Evolutionary conservation across 148 eudicot species (phyloP).

Genomic region (Rhododendron kiyosumense): DNA sequence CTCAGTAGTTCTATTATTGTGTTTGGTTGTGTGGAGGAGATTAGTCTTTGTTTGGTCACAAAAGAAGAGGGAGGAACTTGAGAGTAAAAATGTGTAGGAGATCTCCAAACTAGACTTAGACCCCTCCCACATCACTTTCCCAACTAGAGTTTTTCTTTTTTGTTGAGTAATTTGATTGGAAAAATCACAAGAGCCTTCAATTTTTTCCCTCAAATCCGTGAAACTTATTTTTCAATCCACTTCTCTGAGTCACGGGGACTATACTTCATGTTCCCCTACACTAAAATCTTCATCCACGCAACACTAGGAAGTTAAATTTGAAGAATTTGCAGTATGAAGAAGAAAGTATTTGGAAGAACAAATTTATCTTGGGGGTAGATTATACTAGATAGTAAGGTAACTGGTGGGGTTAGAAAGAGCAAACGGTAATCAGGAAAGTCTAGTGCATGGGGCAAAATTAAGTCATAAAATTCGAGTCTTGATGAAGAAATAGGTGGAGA

Average conservation of each 20-base stretch:
- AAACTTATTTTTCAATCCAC: background rate
- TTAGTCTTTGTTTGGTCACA: background rate
- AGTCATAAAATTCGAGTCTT: background rate
- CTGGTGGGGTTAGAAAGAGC: background rate
- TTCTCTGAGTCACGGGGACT: background rate
- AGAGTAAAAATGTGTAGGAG: background rate
- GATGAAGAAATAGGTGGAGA: conserved; percentile 6
- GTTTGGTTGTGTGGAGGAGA: background rate
- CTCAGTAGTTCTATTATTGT: background rate
- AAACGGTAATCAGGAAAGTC: background rate
- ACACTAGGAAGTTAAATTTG: background rate
- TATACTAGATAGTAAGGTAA: background rate
- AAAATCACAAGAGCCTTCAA: background rate
- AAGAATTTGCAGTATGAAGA: background rate
- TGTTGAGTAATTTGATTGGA: background rate
- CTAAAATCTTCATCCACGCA: background rate
- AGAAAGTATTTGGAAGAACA: background rate
- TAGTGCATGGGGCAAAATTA: background rate
- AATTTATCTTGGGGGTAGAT: background rate
- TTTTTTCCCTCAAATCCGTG: background rate
- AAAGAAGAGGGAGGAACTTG: background rate
- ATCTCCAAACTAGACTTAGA: background rate
- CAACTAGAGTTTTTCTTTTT: background rate
- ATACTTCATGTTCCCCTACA: background rate
- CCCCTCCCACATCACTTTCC: background rate